Evolutionary conservation across 768 basidiomycete genomes (phyloP), one percentile per base, ranked within the genome.

Genomic region (Xerocomus brunneocitrinus): DNA sequence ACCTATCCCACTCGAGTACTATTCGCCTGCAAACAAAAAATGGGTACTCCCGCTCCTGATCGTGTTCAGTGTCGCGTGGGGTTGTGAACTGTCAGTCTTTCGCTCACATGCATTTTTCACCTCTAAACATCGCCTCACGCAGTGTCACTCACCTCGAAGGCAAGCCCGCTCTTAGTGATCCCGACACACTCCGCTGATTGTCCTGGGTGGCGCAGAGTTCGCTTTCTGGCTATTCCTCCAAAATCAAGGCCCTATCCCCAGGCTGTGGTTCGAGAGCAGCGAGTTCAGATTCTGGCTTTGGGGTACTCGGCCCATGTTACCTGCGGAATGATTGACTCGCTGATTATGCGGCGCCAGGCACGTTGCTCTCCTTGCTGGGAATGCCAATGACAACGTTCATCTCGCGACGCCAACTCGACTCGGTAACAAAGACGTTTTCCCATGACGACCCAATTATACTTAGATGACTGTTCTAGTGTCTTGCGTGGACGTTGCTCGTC

Each of bases 81-180:
- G 80, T 8, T 76, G 91, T 40, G 90, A 92, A 69, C 68, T 89
- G 89, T 91, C 46, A 35, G 61, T 50, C 53, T 36, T 30, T 28
- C 34, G 9, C 32, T 25, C 19, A 8, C 14, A 3, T 30, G 0
- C 53, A 25, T n/a, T 42, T 14, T 51, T 12, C 30, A 41, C 30
- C 43, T 52, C 44, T 41, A 32, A 34, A 35, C 42, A 32, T 49
- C 49, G 3, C 5, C 31, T 16, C 36, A 34, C 30, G 9, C 55
- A 90, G 88, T 13, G 77, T 88, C 35, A 89, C 90, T 2, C 89
- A 91, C 69, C 78, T 91, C 28, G 89, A 92, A 82, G 88, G 88
- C 83, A 59, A 50, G 60, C 48, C 22, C 28, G 14, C 47, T 30
- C 40, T 40, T 50, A 8, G 4, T 24, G 42, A 35, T 57, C 10